Evolutionary conservation across 768 basidiomycete genomes (phyloP).

Genomic region (Tephrocybe rancida): DNA sequence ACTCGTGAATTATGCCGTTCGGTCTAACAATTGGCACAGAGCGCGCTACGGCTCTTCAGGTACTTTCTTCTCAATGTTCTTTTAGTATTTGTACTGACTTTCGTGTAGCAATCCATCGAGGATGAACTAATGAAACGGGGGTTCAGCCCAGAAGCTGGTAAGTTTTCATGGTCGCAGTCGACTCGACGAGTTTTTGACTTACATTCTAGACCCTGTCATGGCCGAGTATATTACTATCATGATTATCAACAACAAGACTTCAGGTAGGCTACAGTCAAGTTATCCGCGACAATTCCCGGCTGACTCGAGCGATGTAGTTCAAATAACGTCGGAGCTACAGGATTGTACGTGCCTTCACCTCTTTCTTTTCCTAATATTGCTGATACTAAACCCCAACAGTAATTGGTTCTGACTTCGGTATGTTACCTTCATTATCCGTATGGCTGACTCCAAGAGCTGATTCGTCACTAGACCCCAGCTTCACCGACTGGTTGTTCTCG

Average conservation of each 20-base stretch:
- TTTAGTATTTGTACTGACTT: background rate
- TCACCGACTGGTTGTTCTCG: constrained; percentile 88
- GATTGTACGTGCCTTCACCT: constrained; percentile 54
- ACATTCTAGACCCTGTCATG: constrained; percentile 78
- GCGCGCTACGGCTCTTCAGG: constrained; percentile 71
- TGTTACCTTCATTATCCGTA: constrained; percentile 20
- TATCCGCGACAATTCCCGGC: constrained; percentile 1
- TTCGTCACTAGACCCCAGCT: constrained; percentile 61
- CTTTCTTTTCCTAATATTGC: constrained; percentile 1
- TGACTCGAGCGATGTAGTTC: constrained; percentile 46
- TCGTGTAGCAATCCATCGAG: constrained; percentile 69
- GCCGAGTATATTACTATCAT: constrained; percentile 95
- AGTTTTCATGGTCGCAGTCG: constrained; percentile 27
- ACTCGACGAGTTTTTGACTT: background rate
- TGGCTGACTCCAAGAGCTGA: constrained; percentile 23
- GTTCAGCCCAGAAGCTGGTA: constrained; percentile 77
- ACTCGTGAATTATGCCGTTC: constrained; percentile 57
- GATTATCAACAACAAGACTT: constrained; percentile 91
- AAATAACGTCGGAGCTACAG: constrained; percentile 87
- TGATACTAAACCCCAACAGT: constrained; percentile 30
- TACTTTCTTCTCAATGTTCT: constrained; percentile 27
- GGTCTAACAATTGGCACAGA: constrained; percentile 81
- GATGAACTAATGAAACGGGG: constrained; percentile 78
- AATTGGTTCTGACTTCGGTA: constrained; percentile 86
- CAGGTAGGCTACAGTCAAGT: constrained; percentile 47